Evolutionary conservation across 768 basidiomycete genomes (phyloP), one percentile per base, ranked within the genome.

Genomic region (Leucocoprinus birnbaumii): DNA sequence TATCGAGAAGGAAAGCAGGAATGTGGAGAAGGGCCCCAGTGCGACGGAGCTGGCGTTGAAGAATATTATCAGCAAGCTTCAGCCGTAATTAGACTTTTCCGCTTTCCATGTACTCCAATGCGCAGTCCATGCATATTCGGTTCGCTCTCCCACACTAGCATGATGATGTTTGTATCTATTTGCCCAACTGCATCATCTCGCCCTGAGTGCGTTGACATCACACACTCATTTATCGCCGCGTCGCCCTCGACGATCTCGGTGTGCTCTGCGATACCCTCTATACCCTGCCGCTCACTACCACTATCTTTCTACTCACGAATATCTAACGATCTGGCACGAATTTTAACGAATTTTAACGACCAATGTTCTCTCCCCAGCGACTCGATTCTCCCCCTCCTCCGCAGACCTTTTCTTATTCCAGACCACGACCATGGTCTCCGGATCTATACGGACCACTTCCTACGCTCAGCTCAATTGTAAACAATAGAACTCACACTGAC

Each of bases 401-500:
- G 24, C 46, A 38, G 25, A 31, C 26, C n/a, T 25, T 48, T 13
- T 46, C 53, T 18, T 41, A 48, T 40, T 51, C 27, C 26, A 48
- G 43, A 22, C 38, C 58, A 8, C 46, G 84, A 21, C 85, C 85
- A 53, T 86, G 85, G 85, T 86, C 85, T 48, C 85, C 84, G 57
- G 80, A 85, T 61, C 74, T 75, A 19, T 74, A 76, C 58, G 76
- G 80, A 55, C 73, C 79, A 13, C 63, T 71, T 49, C 73, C 75
- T 38, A 35, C 59, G 55, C 10, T 55, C 60, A 45, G 60, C 64
- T 42, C 47, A 48, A 22, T 34, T 50, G 46, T 11, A 13, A 47
- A 46, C 37, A 49, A 37, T 1, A 48, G 51, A 19, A 49, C 58
- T 18, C 54, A 41, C 7, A 50, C 65, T 54, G 50, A 60, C 16